phyloP scores from a whole-genome alignment of 1,284 basidiomycete species.

The Cystobasidium pallidum region DNA sequence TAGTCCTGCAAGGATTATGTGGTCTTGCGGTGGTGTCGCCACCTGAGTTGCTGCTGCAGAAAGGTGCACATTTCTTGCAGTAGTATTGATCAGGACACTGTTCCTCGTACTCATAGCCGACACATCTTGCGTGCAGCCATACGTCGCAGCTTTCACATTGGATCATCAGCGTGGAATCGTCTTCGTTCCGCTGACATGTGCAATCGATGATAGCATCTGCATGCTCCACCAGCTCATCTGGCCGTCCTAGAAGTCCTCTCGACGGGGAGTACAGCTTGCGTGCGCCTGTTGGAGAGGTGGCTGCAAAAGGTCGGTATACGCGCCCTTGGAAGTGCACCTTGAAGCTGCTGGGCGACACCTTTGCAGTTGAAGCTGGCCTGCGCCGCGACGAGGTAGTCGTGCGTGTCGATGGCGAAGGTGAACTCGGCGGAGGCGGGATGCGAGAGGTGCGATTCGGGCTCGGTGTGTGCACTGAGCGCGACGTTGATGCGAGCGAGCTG shows the following conservation, averaged over 20 bases:
- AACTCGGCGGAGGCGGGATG: slow-evolving; percentile 5
- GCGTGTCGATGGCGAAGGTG: background rate
- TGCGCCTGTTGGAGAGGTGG: slow-evolving; percentile 10
- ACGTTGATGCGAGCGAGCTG: slow-evolving; percentile 6
- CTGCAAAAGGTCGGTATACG: slow-evolving; percentile 34
- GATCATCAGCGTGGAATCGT: slow-evolving; percentile 70
- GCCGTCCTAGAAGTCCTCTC: slow-evolving; percentile 15
- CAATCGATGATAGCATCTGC: slow-evolving; percentile 27
- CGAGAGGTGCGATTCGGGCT: slow-evolving; percentile 9
- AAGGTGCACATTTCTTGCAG: slow-evolving; percentile 27
- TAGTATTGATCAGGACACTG: slow-evolving; percentile 69
- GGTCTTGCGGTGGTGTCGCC: background rate
- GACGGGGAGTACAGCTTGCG: slow-evolving; percentile 21
- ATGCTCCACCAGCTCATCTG: slow-evolving; percentile 31
- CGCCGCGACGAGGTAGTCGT: background rate
- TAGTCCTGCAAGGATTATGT: background rate
- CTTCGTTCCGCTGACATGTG: slow-evolving; percentile 15
- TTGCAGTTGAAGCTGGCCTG: slow-evolving; percentile 15
- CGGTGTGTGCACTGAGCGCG: background rate
- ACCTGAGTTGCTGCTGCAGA: background rate
- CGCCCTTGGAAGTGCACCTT: slow-evolving; percentile 44
- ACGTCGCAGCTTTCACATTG: slow-evolving; percentile 94
- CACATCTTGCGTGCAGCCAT: slow-evolving; percentile 96
- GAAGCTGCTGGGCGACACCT: slow-evolving; percentile 16
- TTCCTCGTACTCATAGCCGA: slow-evolving; percentile 85